These are phyloP conservation scores for Annulohypoxylon moriforme DNA, from an alignment of 495 filamentous ascomycete species.

Conservation along the genomic window DNA sequence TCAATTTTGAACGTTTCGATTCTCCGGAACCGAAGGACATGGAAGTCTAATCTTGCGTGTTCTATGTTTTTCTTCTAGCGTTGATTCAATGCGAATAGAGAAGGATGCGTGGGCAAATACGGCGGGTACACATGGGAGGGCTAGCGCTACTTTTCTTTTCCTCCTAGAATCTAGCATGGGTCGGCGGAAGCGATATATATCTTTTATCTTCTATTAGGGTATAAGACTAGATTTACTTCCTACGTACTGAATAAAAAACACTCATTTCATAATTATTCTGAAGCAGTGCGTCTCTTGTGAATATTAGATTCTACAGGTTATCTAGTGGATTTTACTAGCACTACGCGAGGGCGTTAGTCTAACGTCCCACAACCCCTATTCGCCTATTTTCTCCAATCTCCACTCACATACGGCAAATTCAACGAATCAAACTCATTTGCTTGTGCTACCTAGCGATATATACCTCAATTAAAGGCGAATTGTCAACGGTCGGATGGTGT, in stretches of 20 bases:
- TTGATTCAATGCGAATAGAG: not conserved
- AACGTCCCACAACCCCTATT: not conserved
- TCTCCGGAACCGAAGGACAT: conserved; percentile 19
- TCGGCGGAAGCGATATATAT: not conserved
- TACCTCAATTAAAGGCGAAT: not conserved
- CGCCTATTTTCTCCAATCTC: not conserved
- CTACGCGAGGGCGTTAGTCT: not conserved
- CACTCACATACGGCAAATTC: not conserved
- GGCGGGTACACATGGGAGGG: not conserved
- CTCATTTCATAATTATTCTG: not conserved
- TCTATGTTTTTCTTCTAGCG: not conserved
- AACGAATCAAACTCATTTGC: not conserved
- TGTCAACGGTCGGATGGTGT: conserved; percentile 40
- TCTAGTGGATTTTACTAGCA: not conserved
- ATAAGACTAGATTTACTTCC: not conserved
- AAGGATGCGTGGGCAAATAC: not conserved
- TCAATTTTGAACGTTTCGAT: not conserved
- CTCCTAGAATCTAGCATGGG: not conserved
- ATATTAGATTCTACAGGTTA: too few relatives aligned
- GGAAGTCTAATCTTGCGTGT: not conserved
- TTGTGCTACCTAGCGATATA: not conserved
- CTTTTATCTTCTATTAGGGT: not conserved
- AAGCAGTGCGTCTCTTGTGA: too few relatives aligned
- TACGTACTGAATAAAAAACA: not conserved
- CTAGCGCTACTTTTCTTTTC: not conserved